Base-by-base conservation (phyloP, 805 yeast species). In the Yarrowia sp. region DNA sequence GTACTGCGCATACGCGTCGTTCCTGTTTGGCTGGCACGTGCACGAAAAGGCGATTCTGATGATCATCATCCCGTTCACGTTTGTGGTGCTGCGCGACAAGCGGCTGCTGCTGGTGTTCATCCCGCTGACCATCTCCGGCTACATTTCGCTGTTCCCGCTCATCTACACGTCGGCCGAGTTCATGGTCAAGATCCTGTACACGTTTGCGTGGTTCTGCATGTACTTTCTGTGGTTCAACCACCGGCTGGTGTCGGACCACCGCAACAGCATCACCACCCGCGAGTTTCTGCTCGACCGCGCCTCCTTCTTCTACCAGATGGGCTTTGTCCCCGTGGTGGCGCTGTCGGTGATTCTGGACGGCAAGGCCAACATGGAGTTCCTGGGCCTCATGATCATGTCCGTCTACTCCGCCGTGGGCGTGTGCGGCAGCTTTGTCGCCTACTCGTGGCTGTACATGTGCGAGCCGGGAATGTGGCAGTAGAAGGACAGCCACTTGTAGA, bases 21-120 rank as follows among this genome's bases (percentile, higher is more conserved):
- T 91, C 74, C 79, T 95, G 60, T 95, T 95, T 78, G 99, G 99
- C 6, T 95, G 98, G 98, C 98, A 95, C 75, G 99, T 95, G 30
- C 99, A 95, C 79, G 99, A 95, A 78, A 95, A 95, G 82, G 98
- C 98, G 0, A 86, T 95, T n/a, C 83, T 95, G 82, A 77, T 93
- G 20, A 88, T 94, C 2, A 89, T 95, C 9, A 85, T 95, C 71
- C 99, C 99, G 0, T 87, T 91, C 76, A 84, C 95, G 8, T 88
- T 95, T 75, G 77, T 93, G 34, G 89, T 88, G 3, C 82, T 87
- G 14, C 81, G 84, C 44, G 97, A 92, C 74, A 83, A 88, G 69
- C 83, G 96, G 67, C 79, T 93, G 40, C 77, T 93, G 50, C 84
- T 86, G 7, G 84, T 94, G 0, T 95, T 88, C 76, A 84, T 87